phyloP scores from a whole-genome alignment of 306 rosid species.

The Purshia tridentata region DNA sequence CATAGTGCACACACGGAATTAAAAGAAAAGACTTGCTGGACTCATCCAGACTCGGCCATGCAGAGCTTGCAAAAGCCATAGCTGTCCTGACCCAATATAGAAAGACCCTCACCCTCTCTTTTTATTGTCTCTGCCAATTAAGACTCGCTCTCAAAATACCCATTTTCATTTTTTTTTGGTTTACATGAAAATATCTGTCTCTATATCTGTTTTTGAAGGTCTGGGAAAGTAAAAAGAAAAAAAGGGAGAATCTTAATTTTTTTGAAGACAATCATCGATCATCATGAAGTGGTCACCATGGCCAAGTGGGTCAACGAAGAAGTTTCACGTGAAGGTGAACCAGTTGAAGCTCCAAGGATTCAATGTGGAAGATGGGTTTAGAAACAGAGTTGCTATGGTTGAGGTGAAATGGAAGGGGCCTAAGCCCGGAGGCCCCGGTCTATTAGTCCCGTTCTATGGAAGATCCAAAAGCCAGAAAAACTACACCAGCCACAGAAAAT shows the following conservation, averaged over 20 bases:
- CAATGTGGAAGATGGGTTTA: not conserved
- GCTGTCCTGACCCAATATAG: conserved; percentile 15
- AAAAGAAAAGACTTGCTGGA: not conserved
- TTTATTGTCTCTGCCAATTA: too few species aligned
- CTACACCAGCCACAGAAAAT: conserved; percentile 17
- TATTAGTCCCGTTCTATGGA: conserved; percentile 41
- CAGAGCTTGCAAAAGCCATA: not conserved
- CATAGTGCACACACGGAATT: not conserved
- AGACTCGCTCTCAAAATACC: too few species aligned
- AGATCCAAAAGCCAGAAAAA: conserved; percentile 33
- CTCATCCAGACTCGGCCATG: conserved; percentile 3
- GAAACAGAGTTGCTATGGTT: conserved; percentile 21
- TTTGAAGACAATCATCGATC: not conserved
- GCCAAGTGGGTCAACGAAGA: conserved; percentile 26
- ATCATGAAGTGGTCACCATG: conserved; percentile 45
- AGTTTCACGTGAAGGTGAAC: conserved; percentile 43
- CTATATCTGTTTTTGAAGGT: too few species aligned
- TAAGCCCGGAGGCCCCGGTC: conserved; percentile 11
- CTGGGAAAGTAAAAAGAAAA: too few species aligned
- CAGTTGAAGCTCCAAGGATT: conserved; percentile 50
- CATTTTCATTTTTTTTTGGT: too few species aligned
- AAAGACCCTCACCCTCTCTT: not conserved
- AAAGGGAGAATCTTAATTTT: not conserved
- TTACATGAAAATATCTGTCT: too few species aligned
- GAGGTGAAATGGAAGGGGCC: conserved; percentile 45